These are phyloP conservation scores for Lentinula sp. DNA, from an alignment of 768 basidiomycete species.

Conservation along the genomic window DNA sequence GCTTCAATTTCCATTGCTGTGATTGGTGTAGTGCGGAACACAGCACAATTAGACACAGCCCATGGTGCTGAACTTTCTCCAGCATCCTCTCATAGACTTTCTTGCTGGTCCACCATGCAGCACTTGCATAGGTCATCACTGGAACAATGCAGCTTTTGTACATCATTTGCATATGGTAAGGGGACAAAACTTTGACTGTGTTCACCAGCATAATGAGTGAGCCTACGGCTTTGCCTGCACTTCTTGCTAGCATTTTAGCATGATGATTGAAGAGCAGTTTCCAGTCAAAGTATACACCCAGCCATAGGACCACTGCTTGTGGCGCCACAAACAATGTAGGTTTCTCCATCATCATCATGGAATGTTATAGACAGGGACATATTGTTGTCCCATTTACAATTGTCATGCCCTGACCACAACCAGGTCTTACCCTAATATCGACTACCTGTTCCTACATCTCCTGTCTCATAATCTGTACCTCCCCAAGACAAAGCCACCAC, in stretches of 20 bases:
- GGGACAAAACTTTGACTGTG: conserved; percentile 18
- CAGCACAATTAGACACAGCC: conserved; percentile 16
- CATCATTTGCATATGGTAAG: conserved; percentile 11
- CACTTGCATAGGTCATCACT: conserved; percentile 17
- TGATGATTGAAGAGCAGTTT: conserved; percentile 27
- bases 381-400: no score
- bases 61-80: conserved; percentile 13
- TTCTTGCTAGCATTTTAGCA: conserved; percentile 14
- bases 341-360: no score
- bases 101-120: conserved; percentile 19
- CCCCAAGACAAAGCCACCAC: no score
- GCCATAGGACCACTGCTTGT: no score
- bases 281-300: no score
- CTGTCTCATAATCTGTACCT: no score
- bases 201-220: background rate
- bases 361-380: no score
- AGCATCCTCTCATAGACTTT: conserved; percentile 8
- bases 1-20: no score
- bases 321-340: no score
- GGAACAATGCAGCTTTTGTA: conserved; percentile 16
- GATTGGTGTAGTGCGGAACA: conserved; percentile 18
- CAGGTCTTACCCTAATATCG: no score
- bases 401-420: no score
- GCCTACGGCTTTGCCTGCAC: conserved; percentile 15
- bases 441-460: no score